A percentile compares a stretch with the other conserved stretches of the same genome.
phyloP scores from a whole-genome alignment of 1,139 yeast species.

The Pichia sp. region DNA sequence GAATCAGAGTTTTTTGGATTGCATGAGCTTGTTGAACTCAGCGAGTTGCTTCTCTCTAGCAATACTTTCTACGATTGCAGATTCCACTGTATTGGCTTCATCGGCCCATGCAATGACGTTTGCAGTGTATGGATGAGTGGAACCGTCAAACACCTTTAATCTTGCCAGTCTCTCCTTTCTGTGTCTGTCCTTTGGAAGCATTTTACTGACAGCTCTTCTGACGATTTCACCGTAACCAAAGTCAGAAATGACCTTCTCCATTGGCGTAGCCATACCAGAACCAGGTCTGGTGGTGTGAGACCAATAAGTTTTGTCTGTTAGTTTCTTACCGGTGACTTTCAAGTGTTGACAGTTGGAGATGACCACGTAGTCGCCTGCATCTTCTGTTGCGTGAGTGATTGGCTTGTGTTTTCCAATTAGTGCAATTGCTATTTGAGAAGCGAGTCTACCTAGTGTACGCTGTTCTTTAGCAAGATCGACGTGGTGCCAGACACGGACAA shows the following conservation, averaged over 20 bases:
- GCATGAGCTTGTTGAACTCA: slow-evolving; percentile 22
- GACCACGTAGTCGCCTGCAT: slow-evolving; percentile 94
- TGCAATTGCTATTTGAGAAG: slow-evolving; percentile 78
- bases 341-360: slow-evolving; percentile 86
- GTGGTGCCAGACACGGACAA: slow-evolving; percentile 92
- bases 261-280: slow-evolving; percentile 71
- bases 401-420: slow-evolving; percentile 97
- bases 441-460: slow-evolving; percentile 88
- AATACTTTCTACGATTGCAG: slow-evolving; percentile 35
- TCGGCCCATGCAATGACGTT: slow-evolving; percentile 86
- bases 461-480: slow-evolving; percentile 81
- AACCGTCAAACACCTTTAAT: slow-evolving; percentile 80
- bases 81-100: slow-evolving; percentile 50
- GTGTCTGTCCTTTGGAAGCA: slow-evolving; percentile 89
- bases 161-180: slow-evolving; percentile 77
- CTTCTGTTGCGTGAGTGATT: slow-evolving; percentile 55
- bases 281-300: slow-evolving; percentile 91
- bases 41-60: slow-evolving; percentile 27
- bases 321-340: slow-evolving; percentile 75
- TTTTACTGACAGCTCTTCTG: slow-evolving; percentile 83
- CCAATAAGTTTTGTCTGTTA: slow-evolving; percentile 82
- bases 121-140: slow-evolving; percentile 76
- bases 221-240: slow-evolving; percentile 83
- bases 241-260: slow-evolving; percentile 70
- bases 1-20: slow-evolving; percentile 11